Conservation (phyloP, 2,329 filamentous ascomycete genomes). For the Elsinoe necatrix region DNA sequence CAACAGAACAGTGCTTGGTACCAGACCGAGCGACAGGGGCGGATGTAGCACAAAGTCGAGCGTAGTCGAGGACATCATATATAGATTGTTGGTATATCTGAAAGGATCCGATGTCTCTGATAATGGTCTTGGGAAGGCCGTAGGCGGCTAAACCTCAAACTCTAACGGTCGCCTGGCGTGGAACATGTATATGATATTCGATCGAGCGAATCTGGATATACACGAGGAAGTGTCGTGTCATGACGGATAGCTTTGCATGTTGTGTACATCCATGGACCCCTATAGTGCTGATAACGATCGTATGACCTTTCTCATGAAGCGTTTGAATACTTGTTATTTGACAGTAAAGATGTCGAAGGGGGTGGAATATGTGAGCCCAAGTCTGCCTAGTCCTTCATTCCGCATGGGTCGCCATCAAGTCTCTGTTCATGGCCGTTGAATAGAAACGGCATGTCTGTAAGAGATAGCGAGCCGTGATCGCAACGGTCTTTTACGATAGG, state of each 20-base stretch:
- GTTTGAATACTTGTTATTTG: no score
- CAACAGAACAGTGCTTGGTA: constrained; percentile 1
- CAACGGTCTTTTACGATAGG: background rate
- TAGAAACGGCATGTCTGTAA: background rate
- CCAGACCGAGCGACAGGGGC: constrained; percentile 4
- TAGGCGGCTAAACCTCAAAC: background rate
- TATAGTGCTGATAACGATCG: no score
- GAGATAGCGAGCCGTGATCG: background rate
- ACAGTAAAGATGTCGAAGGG: no score
- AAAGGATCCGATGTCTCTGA: background rate
- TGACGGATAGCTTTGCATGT: no score
- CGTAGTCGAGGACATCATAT: background rate
- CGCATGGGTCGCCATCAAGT: background rate
- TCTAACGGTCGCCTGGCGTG: constrained; percentile 1
- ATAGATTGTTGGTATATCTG: background rate
- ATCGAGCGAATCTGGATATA: background rate
- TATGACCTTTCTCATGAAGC: no score
- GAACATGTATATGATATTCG: background rate
- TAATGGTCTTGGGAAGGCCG: background rate
- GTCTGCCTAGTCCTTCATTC: no score
- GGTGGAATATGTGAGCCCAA: no score
- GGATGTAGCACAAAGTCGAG: background rate
- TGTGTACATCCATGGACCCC: no score
- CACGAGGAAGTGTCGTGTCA: no score
- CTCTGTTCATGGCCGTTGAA: constrained; percentile 1